These are phyloP conservation scores for Trametes gibbosa DNA, from an alignment of 768 basidiomycete species.

Conservation along the genomic window DNA sequence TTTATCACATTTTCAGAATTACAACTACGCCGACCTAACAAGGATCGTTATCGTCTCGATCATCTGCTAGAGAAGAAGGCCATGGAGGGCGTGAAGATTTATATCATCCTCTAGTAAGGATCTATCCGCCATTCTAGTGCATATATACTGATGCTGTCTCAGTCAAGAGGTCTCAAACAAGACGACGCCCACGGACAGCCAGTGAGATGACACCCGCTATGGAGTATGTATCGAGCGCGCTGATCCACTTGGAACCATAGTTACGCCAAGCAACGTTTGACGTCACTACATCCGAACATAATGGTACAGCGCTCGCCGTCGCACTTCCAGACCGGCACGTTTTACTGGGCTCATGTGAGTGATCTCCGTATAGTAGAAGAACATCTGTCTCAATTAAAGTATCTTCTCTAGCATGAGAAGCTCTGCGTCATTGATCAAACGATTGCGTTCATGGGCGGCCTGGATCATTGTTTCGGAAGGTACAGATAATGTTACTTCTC, in stretches of 20 bases:
- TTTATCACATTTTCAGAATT: slow-evolving; percentile 50
- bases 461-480: slow-evolving; percentile 93
- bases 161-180: slow-evolving; percentile 95
- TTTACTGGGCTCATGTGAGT: slow-evolving; percentile 97
- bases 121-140: not conserved
- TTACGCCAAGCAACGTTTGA: slow-evolving; percentile 84
- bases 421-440: slow-evolving; percentile 95
- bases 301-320: slow-evolving; percentile 97
- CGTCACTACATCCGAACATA: slow-evolving; percentile 83
- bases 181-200: slow-evolving; percentile 93
- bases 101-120: slow-evolving; percentile 88
- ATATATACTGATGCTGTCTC: slow-evolving; percentile 10
- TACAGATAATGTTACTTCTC: slow-evolving; percentile 24
- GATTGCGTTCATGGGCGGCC: slow-evolving; percentile 96
- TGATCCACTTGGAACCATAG: slow-evolving; percentile 32
- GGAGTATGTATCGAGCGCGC: too few species aligned
- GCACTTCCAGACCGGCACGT: slow-evolving; percentile 95
- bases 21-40: slow-evolving; percentile 79
- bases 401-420: slow-evolving; percentile 80
- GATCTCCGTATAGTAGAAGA: too few species aligned
- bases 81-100: slow-evolving; percentile 92
- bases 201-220: slow-evolving; percentile 42
- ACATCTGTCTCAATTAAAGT: not conserved
- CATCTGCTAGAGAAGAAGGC: slow-evolving; percentile 85
- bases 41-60: slow-evolving; percentile 86